These are phyloP conservation scores for Suhomyces bolitotheri DNA, from an alignment of 1,139 yeast species.

Conservation along the genomic window DNA sequence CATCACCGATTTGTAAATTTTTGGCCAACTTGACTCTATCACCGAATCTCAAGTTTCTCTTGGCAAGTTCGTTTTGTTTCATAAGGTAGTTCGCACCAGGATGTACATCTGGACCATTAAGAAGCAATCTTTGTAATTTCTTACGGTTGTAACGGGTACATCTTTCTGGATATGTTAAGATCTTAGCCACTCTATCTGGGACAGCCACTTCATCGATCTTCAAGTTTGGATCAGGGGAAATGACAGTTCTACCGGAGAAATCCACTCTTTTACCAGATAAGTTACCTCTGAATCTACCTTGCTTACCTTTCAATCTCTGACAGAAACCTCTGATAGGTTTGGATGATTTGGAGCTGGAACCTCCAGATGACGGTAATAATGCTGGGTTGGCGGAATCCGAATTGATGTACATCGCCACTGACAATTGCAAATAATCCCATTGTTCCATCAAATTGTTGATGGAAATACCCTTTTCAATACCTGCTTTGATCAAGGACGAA, in stretches of 20 bases:
- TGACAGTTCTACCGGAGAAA: constrained; percentile 96
- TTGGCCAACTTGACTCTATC: constrained; percentile 78
- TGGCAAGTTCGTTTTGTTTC: constrained; percentile 80
- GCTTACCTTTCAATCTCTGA: constrained; percentile 96
- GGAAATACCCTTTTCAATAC: constrained; percentile 91
- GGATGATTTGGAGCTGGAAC: constrained; percentile 55
- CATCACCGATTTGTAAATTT: constrained; percentile 79
- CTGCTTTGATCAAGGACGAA: constrained; percentile 87
- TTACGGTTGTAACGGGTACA: constrained; percentile 85
- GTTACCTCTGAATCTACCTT: constrained; percentile 98
- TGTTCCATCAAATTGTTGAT: constrained; percentile 94
- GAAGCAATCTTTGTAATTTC: constrained; percentile 69
- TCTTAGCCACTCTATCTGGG: constrained; percentile 95
- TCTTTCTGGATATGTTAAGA: constrained; percentile 92
- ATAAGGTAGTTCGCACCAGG: constrained; percentile 96
- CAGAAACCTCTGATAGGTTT: constrained; percentile 96
- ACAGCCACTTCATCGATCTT: constrained; percentile 97
- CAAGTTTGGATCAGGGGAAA: constrained; percentile 97
- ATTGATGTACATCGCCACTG: constrained; percentile 96
- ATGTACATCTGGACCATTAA: constrained; percentile 84
- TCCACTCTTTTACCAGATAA: constrained; percentile 98
- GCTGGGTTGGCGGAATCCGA: constrained; percentile 93
- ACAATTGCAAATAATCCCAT: constrained; percentile 95
- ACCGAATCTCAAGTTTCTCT: constrained; percentile 88
- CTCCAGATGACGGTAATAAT: constrained; percentile 60